Base-by-base conservation (phyloP, 2,329 filamentous ascomycete genomes). In the Rhytidhysteron rufulum region DNA sequence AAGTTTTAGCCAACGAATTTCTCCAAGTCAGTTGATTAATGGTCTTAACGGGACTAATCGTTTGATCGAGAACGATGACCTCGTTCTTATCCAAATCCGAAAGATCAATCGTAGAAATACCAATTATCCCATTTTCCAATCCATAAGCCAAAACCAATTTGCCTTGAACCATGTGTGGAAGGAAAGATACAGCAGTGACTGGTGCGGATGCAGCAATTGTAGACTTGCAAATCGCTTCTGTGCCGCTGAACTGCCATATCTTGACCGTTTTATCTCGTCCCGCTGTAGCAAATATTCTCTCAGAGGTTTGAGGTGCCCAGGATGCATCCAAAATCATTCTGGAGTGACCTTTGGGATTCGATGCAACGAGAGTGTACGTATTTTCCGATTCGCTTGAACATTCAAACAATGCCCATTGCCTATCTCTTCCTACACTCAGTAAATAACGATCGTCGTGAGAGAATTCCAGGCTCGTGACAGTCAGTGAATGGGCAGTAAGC, bases 241-340 rank as follows among this genome's bases (percentile, higher is more conserved):
- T 47, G 3, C 42, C 55, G 0, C 29, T 20, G 4, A 72, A 41
- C 31, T 59, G 59, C 80, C 80, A 83, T 25, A 82, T 59, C 50
- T 78, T 82, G 37, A 95, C 82, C 19, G 75, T 77, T 69, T 94
- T 97, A 65, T 98, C 93, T 53, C 93, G 77, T 3, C 90, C 88
- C 1, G 90, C 91, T 0, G 93, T 98, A 10, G 86, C 85, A 65
- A 98, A 98, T 20, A 76, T 63, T 4, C 65, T 52, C 6, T 58
- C 57, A 2, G 56, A 49, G 0, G 51, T 36, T 11, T 15, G 30
- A 1, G 85, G 84, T 1, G 85, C 83, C 91, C 93, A 98, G 2
- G 86, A 80, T 1, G 82, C 86, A 58, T 89, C 88, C 11, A 97
- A 74, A 33, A 98, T 90, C 89, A 98, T 97, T 43, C 93, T 76